Evolutionary conservation across 208 protist genomes (phyloP), one percentile per base, ranked within the genome.

Genomic region (Trichomonas gallinae): DNA sequence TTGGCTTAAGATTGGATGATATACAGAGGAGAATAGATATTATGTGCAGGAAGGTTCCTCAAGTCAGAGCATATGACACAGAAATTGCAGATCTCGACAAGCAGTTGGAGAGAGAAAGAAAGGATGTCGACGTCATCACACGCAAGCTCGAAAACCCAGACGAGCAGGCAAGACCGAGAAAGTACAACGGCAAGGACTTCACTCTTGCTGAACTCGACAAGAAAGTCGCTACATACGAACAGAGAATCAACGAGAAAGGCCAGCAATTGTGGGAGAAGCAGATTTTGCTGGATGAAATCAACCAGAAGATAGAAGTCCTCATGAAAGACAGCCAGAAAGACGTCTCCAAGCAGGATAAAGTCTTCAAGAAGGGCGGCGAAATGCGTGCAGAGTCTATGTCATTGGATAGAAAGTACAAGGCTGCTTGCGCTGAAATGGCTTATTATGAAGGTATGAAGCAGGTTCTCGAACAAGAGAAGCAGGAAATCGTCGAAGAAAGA

Each of bases 251-350:
- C 31, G 34, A 44, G 42, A 89, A 89, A 46, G 40, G 40, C 17
- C 83, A 89, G 42, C 83, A 89, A 48, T n/a, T 89, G 9, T 89
- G 83, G 83, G 83, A 89, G 48, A 89, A 89, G 42, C 83, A 89
- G 42, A 89, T 89, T 89, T 46, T 89, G 36, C 23, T 89, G 0
- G 17, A 46, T 46, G 83, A 89, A n/a, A 89, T 89, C 40, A 40
- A 89, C 17, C n/a, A 89, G 17, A 89, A 89, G 40, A 89, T 89
- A 21, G 36, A 44, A 89, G 83, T 23, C 3, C 34, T 89, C 31
- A 34, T 36, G 34, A 46, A 89, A 31, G 40, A 89, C 36, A 23
- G 4, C 23, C 34, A 46, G 23, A 46, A 46, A 6, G 40, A 46
- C 31, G 36, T 31, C 6, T 46, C 83, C 17, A 44, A 89, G 17